Base-by-base conservation (phyloP, 768 basidiomycete genomes). In the Nevesoporus exiguus region DNA sequence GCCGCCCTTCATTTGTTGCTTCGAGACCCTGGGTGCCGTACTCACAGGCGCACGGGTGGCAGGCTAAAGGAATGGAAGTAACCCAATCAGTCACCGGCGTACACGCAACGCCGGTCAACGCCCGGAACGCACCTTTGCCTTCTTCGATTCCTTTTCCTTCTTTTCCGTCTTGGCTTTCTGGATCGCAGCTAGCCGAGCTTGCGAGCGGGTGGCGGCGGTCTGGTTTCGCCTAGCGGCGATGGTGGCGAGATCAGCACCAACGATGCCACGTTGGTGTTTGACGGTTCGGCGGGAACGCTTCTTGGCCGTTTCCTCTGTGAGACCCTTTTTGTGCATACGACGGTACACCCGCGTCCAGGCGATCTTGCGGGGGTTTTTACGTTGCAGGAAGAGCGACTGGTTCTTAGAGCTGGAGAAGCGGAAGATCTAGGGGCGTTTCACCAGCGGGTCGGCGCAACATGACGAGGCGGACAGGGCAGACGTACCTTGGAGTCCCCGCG, bases 281-380 rank as follows among this genome's bases (percentile, higher is more conserved):
- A 98, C 93, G 60, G 92, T 93, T 75, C 88, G 86, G 76, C 95
- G 90, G 47, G 90, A 90, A 61, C 96, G 89, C 80, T 97, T 98
- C 93, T 98, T 99, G 67, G 94, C 93, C 49, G 95, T 90, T 76
- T 98, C 96, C 78, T 98, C 96, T 47, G 94, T 94, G 74, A 98
- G 85, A 73, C 97, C 97, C 86, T 99, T 99, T 86, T 96, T 97
- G 85, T 98, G 97, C 88, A 97, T 92, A 66, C 94, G 89, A 61
- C 92, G 89, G 82, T 90, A 96, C 58, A 89, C 83, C 66, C 79
- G 76, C 36, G 96, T 98, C 96, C 96, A 98, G 60, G 96, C 88
- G 77, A 98, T 94, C 85, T 98, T 98, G 72, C 97, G 92, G 49
- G 97, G 97, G 82, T 99, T 98, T 81, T 99, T 99, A 79, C 96